A percentile compares a stretch with the other conserved stretches of the same genome.
Conservation (phyloP, 495 filamentous ascomycete species). For the Penicillium parvum region DNA sequence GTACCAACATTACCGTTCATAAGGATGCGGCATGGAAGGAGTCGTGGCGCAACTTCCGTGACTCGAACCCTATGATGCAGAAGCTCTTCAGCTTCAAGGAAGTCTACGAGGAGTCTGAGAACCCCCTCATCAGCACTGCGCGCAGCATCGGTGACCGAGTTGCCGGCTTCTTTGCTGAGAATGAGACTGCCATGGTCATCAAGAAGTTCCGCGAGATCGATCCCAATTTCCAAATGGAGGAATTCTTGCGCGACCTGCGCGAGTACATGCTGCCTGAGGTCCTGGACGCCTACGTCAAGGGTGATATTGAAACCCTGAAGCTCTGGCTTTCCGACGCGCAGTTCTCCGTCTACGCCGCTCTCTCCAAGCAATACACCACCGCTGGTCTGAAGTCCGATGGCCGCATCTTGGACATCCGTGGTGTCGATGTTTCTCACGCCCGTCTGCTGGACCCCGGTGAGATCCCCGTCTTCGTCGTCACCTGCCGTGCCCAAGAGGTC, state of each 20-base stretch:
- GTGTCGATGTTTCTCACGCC: conserved; percentile 85
- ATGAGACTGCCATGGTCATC: conserved; percentile 94
- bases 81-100: conserved; percentile 76
- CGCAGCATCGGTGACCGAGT: conserved; percentile 90
- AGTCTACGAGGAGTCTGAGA: conserved; percentile 91
- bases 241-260: conserved; percentile 88
- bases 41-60: conserved; percentile 87
- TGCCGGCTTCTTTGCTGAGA: conserved; percentile 95
- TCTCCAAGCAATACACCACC: conserved; percentile 90
- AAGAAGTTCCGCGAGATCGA: conserved; percentile 98
- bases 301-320: conserved; percentile 83
- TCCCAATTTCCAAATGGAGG: conserved; percentile 88
- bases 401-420: conserved; percentile 86
- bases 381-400: conserved; percentile 92
- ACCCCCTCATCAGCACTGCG: conserved; percentile 88
- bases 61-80: conserved; percentile 84
- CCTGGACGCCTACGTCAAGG: conserved; percentile 95
- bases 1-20: conserved; percentile 89
- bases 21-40: conserved; percentile 97
- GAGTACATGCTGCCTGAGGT: conserved; percentile 98
- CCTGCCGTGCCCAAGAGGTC: conserved; percentile 94
- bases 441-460: conserved; percentile 95
- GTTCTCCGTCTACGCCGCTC: conserved; percentile 87
- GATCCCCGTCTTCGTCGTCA: conserved; percentile 94
- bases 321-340: conserved; percentile 94